phyloP scores from a whole-genome alignment of 805 yeast species.

The Ogataea pignaliae region DNA sequence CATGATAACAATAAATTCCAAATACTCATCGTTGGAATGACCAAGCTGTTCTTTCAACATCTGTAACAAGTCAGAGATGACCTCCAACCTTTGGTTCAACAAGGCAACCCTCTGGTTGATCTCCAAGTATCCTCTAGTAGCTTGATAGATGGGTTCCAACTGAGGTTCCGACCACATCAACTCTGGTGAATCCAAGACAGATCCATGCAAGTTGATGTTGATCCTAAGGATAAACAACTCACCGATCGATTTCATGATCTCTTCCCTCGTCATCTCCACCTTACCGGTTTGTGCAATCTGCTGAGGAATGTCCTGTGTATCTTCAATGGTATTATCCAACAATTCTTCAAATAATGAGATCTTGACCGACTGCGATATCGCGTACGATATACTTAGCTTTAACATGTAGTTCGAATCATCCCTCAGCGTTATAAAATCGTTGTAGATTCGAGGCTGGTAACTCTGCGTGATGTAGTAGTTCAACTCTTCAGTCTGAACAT shows the following conservation, averaged over 20 bases:
- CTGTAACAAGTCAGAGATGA: slow-evolving; percentile 85
- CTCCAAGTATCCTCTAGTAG: slow-evolving; percentile 92
- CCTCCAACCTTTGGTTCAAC: slow-evolving; percentile 88
- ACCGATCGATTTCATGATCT: slow-evolving; percentile 96
- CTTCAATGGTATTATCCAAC: slow-evolving; percentile 95
- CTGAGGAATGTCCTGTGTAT: slow-evolving; percentile 94
- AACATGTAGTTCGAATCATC: slow-evolving; percentile 90
- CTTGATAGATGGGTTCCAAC: slow-evolving; percentile 94
- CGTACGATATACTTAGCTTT: slow-evolving; percentile 90
- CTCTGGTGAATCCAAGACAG: slow-evolving; percentile 93
- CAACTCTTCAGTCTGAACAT: slow-evolving; percentile 90
- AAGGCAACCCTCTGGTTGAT: slow-evolving; percentile 90
- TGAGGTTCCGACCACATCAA: slow-evolving; percentile 99
- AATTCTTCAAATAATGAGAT: slow-evolving; percentile 93
- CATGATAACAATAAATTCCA: slow-evolving; percentile 86
- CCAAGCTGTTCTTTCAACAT: slow-evolving; percentile 97
- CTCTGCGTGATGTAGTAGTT: slow-evolving; percentile 91
- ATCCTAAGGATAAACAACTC: slow-evolving; percentile 86
- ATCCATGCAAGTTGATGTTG: slow-evolving; percentile 78
- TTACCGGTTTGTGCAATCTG: slow-evolving; percentile 94
- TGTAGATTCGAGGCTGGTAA: slow-evolving; percentile 92
- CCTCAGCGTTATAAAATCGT: slow-evolving; percentile 88
- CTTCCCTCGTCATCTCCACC: slow-evolving; percentile 89
- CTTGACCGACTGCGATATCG: slow-evolving; percentile 92
- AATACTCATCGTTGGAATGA: slow-evolving; percentile 87